Evolutionary conservation across 1,139 yeast genomes (phyloP), one percentile per base, ranked within the genome.

Genomic region (Candida pseudoviswanathii): DNA sequence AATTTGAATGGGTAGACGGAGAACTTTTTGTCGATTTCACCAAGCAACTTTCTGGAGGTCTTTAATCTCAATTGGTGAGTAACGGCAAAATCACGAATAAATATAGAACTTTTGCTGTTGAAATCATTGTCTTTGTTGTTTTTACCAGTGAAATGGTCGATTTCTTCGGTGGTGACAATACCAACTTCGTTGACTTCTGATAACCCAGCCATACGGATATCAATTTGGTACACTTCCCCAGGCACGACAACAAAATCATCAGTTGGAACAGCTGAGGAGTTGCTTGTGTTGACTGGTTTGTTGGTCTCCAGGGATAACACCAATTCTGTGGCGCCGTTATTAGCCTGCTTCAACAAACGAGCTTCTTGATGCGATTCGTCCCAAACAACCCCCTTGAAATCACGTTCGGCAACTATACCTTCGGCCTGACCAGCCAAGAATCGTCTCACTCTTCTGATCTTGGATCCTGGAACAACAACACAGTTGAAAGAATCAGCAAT

Each of bases 361-460:
- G 77, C 78, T 69, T 89, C 96, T 70, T 88, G 96, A 65, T 86
- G 89, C 41, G 85, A 78, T 67, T 87, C 94, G 49, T 85, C 82
- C 98, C 99, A 94, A 33, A 81, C 89, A 46, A 91, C 95, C 62
- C 97, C 97, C 70, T 91, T 90, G 68, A 86, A 87, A 59, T 91
- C 97, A 63, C 86, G 82, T 71, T 94, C 98, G 43, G 92, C 94
- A 55, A 92, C 96, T 51, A 89, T 78, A 61, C 90, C 90, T 61
- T 89, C 96, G 53, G 92, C 86, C 75, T 94, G 99, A 48, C 99
- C 99, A 31, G 96, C 96, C 64, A 94, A 81, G 63, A 92, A 94
- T 64, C 98, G 82, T 75, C 97, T 83, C 53, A 92, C 79, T 67
- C 97, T 81, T 72, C 99, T 85, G 40, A 94, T 88, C 65, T 90